Evolutionary conservation across 1,284 basidiomycete species (phyloP).

Genomic region (Trametes polyzona): DNA sequence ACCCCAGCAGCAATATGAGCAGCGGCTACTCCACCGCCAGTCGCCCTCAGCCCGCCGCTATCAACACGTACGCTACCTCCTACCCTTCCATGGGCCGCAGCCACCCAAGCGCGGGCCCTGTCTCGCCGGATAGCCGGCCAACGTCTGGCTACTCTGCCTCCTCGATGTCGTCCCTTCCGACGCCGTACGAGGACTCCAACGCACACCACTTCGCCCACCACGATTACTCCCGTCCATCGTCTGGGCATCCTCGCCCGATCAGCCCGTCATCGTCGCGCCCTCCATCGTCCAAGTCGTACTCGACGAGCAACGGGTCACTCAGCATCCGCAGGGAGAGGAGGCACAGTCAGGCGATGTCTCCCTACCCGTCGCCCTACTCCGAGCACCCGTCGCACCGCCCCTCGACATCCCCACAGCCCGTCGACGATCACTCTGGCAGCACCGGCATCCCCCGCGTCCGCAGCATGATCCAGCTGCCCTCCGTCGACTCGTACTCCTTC

Average conservation of each 20-base stretch:
- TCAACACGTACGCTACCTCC: constrained; percentile 65
- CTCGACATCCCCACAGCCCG: constrained; percentile 73
- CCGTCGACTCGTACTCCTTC: constrained; percentile 67
- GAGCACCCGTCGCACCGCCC: constrained; percentile 57
- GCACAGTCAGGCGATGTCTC: constrained; percentile 82
- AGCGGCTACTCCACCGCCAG: constrained; percentile 49
- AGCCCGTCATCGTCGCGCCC: constrained; percentile 54
- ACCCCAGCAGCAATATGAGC: constrained; percentile 65
- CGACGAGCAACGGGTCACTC: constrained; percentile 47
- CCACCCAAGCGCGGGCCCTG: constrained; percentile 69
- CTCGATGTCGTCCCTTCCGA: constrained; percentile 69
- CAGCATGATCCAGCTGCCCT: constrained; percentile 78
- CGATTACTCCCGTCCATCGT: constrained; percentile 69
- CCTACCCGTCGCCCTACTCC: constrained; percentile 80
- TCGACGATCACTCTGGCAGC: constrained; percentile 49
- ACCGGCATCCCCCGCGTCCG: constrained; percentile 65
- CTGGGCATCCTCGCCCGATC: constrained; percentile 60
- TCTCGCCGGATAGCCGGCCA: constrained; percentile 82
- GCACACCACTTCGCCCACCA: constrained; percentile 52
- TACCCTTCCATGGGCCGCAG: constrained; percentile 64
- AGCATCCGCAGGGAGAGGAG: constrained; percentile 71
- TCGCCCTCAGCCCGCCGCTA: constrained; percentile 49
- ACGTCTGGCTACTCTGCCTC: constrained; percentile 83
- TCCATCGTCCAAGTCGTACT: constrained; percentile 63
- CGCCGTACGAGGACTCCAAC: constrained; percentile 60